Evolutionary conservation across 202 grass and related monocot genomes (phyloP), one percentile per base, ranked within the genome.

Genomic region (Panicum virgatum): DNA sequence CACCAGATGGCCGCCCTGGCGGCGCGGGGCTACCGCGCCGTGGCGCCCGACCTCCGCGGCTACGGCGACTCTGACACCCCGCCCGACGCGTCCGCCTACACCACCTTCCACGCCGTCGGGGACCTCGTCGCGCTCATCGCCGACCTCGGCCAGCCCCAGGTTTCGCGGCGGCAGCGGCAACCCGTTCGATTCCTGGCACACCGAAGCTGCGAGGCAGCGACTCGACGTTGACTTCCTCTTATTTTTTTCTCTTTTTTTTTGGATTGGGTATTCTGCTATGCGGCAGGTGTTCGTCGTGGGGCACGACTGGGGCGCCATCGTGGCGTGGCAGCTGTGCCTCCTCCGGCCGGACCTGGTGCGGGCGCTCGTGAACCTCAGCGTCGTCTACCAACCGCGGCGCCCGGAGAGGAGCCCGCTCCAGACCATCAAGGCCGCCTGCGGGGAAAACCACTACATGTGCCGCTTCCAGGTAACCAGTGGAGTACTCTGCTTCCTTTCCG

Each of bases 71-170:
- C 88, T 53, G 81, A 81, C 10, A 82, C 50, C 18, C 94, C 92
- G 8, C 23, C 66, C 15, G 83, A 73, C 50, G 14, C 42, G 26
- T 34, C 44, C 46, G 22, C 16, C 71, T 97, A 97, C 82, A 69
- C 88, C 60, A 42, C 83, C 42, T 89, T 94, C 87, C 92, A 97
- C 66, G 15, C 93, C 81, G 94, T 94, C 58, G 94, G 94, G 27
- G 94, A 97, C 86, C 76, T 97, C 80, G 90, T 97, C 78, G 94
- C 90, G 37, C 94, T 97, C 79, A 77, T 97, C 90, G 77, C 91
- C 26, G 82, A 89, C 66, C 82, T 97, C 79, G 92, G 34, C 12
- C 86, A 65, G 70, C 88, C 87, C n/a, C 76, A 87, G 87, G 93
- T 96, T 30, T 22, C 5, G 0, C 23, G 16, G 2, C 19, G 1